phyloP scores from a whole-genome alignment of 768 basidiomycete species.

The Rhizopogon vinicolor region DNA sequence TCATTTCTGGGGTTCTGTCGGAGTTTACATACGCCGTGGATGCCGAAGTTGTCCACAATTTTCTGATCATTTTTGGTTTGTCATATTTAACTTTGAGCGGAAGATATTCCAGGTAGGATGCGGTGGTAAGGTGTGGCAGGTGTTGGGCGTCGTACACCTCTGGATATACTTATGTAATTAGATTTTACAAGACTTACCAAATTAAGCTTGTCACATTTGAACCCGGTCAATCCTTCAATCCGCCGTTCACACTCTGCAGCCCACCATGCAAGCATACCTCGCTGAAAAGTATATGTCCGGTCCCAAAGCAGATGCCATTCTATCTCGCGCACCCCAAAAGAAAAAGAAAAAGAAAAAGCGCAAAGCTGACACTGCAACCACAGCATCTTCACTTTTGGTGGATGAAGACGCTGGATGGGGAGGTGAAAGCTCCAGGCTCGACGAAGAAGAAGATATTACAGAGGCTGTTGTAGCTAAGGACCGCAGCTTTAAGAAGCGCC shows the following conservation, averaged over 20 bases:
- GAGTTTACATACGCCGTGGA: too few species aligned
- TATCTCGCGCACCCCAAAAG: slow-evolving; percentile 55
- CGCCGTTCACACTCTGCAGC: not conserved
- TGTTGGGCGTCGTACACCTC: too few species aligned
- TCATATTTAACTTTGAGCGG: too few species aligned
- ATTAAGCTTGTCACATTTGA: too few species aligned
- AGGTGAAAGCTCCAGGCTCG: slow-evolving; percentile 36
- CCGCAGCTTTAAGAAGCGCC: slow-evolving; percentile 76
- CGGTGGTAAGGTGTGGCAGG: too few species aligned
- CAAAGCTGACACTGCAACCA: slow-evolving; percentile 35
- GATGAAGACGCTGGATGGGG: slow-evolving; percentile 78
- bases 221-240: not conserved
- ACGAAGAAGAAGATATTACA: slow-evolving; percentile 51
- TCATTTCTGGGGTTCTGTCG: too few species aligned
- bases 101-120: too few species aligned
- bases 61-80: too few species aligned
- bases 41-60: too few species aligned
- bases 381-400: slow-evolving; percentile 32
- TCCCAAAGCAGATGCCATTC: slow-evolving; percentile 92
- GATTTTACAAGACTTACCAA: not conserved
- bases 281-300: slow-evolving; percentile 96
- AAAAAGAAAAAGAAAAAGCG: slow-evolving; percentile 74
- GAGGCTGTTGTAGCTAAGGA: slow-evolving; percentile 73
- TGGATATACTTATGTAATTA: too few species aligned
- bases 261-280: slow-evolving; percentile 73